Percentiles rank a stretch among this genome's conserved stretches.
Evolutionary conservation across 139 green algal genomes (phyloP).

Genomic region (Micractinium conductrix): DNA sequence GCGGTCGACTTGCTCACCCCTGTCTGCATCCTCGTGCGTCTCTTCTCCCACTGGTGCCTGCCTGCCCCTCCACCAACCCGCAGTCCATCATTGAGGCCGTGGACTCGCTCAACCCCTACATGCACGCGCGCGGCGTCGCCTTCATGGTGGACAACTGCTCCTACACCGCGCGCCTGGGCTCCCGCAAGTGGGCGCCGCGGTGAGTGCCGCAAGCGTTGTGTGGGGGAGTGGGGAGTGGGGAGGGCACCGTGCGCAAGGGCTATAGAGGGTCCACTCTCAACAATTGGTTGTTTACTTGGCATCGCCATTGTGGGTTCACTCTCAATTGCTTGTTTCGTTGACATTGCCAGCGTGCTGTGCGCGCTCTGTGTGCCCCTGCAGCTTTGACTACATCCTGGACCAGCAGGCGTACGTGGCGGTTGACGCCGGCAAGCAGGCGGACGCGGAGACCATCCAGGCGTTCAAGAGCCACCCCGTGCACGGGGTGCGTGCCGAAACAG

Average conservation of each 20-base stretch:
- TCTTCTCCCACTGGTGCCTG: conserved; percentile 69
- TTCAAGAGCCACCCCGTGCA: conserved; percentile 67
- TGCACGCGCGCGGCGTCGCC: conserved; percentile 98
- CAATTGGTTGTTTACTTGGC: no score
- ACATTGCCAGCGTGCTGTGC: no score
- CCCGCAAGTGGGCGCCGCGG: conserved; percentile 96
- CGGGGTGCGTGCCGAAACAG: conserved; percentile 39
- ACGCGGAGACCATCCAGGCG: conserved; percentile 67
- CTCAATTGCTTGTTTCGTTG: neutral
- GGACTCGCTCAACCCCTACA: conserved; percentile 99
- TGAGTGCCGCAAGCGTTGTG: neutral
- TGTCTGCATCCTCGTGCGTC: conserved; percentile 98
- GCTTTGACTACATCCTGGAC: conserved; percentile 98
- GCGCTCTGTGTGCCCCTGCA: neutral
- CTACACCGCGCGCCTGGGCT: conserved; percentile 98
- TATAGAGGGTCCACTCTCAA: no score
- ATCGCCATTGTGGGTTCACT: no score
- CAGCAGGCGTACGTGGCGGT: conserved; percentile 89
- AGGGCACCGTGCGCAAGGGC: neutral
- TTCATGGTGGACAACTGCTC: conserved; percentile 99
- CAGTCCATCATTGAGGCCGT: conserved; percentile 78
- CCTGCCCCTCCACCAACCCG: neutral
- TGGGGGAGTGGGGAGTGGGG: neutral
- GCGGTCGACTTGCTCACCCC: conserved; percentile 98
- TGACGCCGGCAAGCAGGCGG: conserved; percentile 65